Percentiles rank a stretch among this genome's conserved stretches.
phyloP scores from a whole-genome alignment of 1,139 yeast genomes.

The Blastobotrys illinoisensis region DNA sequence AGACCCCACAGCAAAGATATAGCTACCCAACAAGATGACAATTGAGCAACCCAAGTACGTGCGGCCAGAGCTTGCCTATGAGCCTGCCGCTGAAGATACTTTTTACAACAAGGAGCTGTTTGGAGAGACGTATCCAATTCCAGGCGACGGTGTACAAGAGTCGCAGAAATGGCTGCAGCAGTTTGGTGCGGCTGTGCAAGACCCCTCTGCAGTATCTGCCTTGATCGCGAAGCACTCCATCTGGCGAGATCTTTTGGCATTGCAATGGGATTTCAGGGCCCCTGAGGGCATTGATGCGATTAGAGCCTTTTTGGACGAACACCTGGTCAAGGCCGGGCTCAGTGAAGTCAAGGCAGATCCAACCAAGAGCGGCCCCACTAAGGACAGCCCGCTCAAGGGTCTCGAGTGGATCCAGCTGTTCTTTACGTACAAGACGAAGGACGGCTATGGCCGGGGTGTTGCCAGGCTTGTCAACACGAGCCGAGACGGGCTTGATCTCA shows the following conservation, averaged over 20 bases:
- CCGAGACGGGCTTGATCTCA: constrained; percentile 28
- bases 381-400: constrained; percentile 5
- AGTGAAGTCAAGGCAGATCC: constrained; percentile 1
- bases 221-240: constrained; percentile 15
- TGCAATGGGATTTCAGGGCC: constrained; percentile 12
- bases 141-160: constrained; percentile 7
- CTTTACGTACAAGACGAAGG: constrained; percentile 30
- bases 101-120: neutral
- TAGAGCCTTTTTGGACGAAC: neutral
- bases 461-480: constrained; percentile 31
- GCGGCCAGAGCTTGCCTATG: neutral
- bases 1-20: neutral
- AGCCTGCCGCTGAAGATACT: neutral
- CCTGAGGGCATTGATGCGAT: constrained; percentile 1
- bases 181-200: constrained; percentile 15
- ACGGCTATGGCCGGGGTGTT: constrained; percentile 35
- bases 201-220: constrained; percentile 14
- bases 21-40: neutral
- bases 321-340: constrained; percentile 1
- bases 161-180: constrained; percentile 13
- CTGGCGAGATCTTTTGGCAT: constrained; percentile 23
- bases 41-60: neutral
- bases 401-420: constrained; percentile 28
- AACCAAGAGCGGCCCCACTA: constrained; percentile 1
- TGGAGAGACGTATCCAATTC: neutral